Base-by-base conservation (phyloP, 352 stramenopile species). In the Elongisporangium anandrum region DNA sequence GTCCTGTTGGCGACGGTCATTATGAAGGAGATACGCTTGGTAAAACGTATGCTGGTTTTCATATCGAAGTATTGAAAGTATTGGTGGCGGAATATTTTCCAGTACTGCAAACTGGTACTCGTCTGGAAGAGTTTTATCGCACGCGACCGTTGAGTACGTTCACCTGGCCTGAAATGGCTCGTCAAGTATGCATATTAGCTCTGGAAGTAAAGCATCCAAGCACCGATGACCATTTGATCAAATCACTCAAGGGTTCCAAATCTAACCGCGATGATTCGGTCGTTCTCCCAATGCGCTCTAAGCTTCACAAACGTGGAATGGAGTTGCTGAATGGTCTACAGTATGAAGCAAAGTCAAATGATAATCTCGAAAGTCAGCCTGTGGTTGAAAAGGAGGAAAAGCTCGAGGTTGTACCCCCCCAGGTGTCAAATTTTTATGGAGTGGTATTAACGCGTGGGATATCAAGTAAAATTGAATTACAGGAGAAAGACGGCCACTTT, bases 151-250 rank as follows among this genome's bases (percentile, higher is more conserved):
- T 95, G 56, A 95, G 93, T 50, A 56, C 69, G 12, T 76, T 93
- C 61, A 92, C 70, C 15, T 95, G 85, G 85, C 81, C 83, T n/a
- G 85, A 95, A 72, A 57, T 93, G 38, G 81, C 77, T 52, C 81
- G 83, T 17, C 65, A 90, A 65, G 79, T 91, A 23, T 93, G 80
- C 45, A 68, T 91, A 7, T 64, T 95, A 39, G 77, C 82, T 12
- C 80, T 92, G 17, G 85, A 95, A 48, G 69, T 81, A 23, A 82
- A 81, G 22, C 82, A 89, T 17, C 82, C 80, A 1, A 90, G 75
- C 59, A 56, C 63, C 0, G 85, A 95, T 50, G 83, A 92, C 22
- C 76, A 88, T 49, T 29, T 88, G 53, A 63, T 95, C 10, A 95
- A 93, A 56, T 64, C 77, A 22, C 69, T 95, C 4, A 90, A 90